Evolutionary conservation across 371 early-diverging fungal species (phyloP), one percentile per base, ranked within the genome.

Genomic region (Dipsacomyces acuminosporus): DNA sequence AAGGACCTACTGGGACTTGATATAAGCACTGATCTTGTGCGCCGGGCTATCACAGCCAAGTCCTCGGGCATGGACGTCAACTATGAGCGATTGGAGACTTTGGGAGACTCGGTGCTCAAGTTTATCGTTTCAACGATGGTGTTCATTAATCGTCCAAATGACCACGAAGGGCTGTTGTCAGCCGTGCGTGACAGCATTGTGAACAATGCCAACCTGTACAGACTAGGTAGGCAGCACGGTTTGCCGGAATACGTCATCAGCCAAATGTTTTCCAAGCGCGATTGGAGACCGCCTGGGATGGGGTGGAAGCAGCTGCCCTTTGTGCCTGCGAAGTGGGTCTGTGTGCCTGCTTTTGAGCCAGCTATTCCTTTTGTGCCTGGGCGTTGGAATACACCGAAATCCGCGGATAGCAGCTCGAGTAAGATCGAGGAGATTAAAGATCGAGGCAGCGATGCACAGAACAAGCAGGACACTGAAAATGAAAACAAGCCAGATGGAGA

Each of bases 91-190:
- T 76, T 99, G 0, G 98, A 99, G 73, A 87, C 89, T 7, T 73
- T 98, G 1, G 99, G 99, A 2, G 99, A 99, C 64, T 83, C 89
- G 7, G 86, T 94, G 53, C 77, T 99, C n/a, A 98, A 97, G 71
- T 82, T 90, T 50, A 73, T 87, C 22, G 77, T 83, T 1, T 83
- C 89, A 0, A 77, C 89, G 23, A 84, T 88, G 44, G 70, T 95
- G 8, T 95, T 88, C 64, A 84, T 83, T 50, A 70, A 77, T 24
- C 79, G 86, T 40, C 93, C 93, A 0, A 71, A 77, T 30, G 82
- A 85, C 41, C 82, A 91, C 54, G 96, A 96, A 75, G 89, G 88
- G 1, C 81, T 82, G 44, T 73, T 96, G 21, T 87, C 90, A 19
- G 73, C 71, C 26, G 72, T 78, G 17, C 86, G 92, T 51, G 79